These are phyloP conservation scores for Fusarium sp. DNA, from an alignment of 2,329 filamentous ascomycete genomes.

Conservation along the genomic window DNA sequence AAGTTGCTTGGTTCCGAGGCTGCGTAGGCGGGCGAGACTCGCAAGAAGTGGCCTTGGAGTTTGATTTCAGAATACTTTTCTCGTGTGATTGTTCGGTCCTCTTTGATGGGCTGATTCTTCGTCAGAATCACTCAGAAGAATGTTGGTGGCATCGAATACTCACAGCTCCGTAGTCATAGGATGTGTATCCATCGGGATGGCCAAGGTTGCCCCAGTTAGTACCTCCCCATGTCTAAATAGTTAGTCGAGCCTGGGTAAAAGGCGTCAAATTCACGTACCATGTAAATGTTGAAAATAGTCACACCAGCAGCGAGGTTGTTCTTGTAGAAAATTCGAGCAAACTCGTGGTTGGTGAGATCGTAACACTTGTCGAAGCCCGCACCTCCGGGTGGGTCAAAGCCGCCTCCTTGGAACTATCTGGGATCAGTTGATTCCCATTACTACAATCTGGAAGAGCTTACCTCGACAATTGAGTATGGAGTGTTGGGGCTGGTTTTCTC, in stretches of 20 bases:
- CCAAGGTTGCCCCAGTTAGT: conserved; percentile 89
- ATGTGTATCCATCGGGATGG: conserved; percentile 75
- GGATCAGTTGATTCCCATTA: background rate
- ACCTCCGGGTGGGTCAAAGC: conserved; percentile 83
- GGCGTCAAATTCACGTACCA: conserved; percentile 63
- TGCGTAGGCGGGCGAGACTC: conserved; percentile 79
- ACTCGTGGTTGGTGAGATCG: conserved; percentile 78
- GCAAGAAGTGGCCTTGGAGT: conserved; percentile 81
- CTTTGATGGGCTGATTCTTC: conserved; percentile 65
- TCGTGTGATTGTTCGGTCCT: conserved; percentile 76
- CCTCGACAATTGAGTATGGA: conserved; percentile 71
- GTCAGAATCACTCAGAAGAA: background rate
- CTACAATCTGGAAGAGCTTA: rapidly evolving
- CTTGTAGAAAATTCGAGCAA: conserved; percentile 85
- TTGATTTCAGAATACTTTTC: conserved; percentile 88
- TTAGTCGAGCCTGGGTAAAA: background rate
- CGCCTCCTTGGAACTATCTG: conserved; percentile 75
- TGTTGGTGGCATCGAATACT: conserved; percentile 18
- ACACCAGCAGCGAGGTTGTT: conserved; percentile 77
- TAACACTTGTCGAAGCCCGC: conserved; percentile 78
- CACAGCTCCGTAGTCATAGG: conserved; percentile 68
- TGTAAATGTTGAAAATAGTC: conserved; percentile 81
- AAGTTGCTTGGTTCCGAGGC: conserved; percentile 68
- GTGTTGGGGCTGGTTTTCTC: conserved; percentile 74
- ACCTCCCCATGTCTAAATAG: conserved; percentile 74